These are phyloP conservation scores for Camelina laxa DNA, from an alignment of 345 rosid species.

Conservation along the genomic window DNA sequence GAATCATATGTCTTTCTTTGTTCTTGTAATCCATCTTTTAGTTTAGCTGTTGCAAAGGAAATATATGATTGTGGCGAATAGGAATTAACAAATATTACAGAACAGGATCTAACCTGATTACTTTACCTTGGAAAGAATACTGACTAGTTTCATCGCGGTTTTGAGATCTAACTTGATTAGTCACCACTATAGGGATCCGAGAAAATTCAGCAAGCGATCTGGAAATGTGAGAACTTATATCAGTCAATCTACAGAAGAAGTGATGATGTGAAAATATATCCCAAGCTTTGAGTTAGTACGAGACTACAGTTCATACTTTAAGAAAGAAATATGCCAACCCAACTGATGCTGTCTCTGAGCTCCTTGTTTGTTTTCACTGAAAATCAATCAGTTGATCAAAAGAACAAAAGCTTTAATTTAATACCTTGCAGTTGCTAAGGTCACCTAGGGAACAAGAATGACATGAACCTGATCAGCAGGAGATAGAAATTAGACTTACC, in stretches of 20 bases:
- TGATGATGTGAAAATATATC: conserved; percentile 1
- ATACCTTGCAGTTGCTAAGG: neutral
- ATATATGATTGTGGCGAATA: conserved; percentile 1
- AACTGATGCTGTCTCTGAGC: conserved; percentile 56
- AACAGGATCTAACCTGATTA: conserved; percentile 6
- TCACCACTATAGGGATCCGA: conserved; percentile 78
- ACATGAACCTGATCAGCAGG: neutral
- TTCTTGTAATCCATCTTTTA: conserved; percentile 43
- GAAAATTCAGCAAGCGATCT: conserved; percentile 91
- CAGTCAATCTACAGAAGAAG: conserved; percentile 13
- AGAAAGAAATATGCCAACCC: conserved; percentile 86
- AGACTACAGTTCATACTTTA: conserved; percentile 60
- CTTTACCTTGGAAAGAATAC: conserved; percentile 74
- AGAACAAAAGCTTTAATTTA: neutral
- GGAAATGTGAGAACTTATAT: conserved; percentile 16
- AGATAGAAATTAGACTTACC: conserved; percentile 49
- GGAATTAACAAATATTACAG: conserved; percentile 3
- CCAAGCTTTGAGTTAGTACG: conserved; percentile 10
- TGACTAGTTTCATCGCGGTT: conserved; percentile 53
- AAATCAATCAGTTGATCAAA: conserved; percentile 18
- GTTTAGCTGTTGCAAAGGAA: conserved; percentile 47
- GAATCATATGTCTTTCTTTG: conserved; percentile 55
- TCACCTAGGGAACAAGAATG: neutral
- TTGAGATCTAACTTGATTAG: conserved; percentile 90
- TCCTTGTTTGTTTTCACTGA: conserved; percentile 65